Conservation (phyloP, 2,329 filamentous ascomycete genomes). For the Thermochaetoides dissita region DNA sequence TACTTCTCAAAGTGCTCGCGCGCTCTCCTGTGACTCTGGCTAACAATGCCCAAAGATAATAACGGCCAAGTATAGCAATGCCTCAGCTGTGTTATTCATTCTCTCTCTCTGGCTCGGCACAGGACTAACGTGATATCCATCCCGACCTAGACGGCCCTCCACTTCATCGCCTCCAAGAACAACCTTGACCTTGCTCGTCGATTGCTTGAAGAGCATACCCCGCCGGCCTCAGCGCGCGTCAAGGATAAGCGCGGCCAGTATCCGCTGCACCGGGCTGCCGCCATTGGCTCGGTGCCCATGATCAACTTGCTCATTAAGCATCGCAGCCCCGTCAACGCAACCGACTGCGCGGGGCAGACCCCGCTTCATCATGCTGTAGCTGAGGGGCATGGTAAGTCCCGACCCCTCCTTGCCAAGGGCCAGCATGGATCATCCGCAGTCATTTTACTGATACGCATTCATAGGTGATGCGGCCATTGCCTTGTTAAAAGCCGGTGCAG, state of each 20-base stretch:
- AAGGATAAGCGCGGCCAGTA: constrained; percentile 83
- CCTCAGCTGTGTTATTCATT: neutral
- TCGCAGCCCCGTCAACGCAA: constrained; percentile 67
- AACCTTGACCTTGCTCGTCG: constrained; percentile 69
- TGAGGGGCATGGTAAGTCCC: constrained; percentile 50
- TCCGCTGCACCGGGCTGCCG: constrained; percentile 79
- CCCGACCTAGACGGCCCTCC: constrained; percentile 57
- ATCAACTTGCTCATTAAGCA: constrained; percentile 64
- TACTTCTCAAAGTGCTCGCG: neutral
- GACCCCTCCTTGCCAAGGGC: too few relatives aligned
- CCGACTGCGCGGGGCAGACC: constrained; percentile 71
- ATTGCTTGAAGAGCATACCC: constrained; percentile 53
- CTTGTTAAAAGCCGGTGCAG: constrained; percentile 72
- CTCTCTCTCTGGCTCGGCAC: neutral
- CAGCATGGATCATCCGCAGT: too few relatives aligned
- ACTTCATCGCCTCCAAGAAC: constrained; percentile 82
- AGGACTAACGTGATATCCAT: too few relatives aligned
- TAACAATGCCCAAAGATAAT: constrained; percentile 33
- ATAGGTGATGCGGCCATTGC: constrained; percentile 66
- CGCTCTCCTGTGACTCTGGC: neutral
- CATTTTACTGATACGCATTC: too few relatives aligned
- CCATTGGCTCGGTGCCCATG: constrained; percentile 79
- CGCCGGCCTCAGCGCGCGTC: constrained; percentile 58
- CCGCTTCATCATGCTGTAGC: constrained; percentile 78
- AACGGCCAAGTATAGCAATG: constrained; percentile 35